These are phyloP conservation scores for Lojkania enalia DNA, from an alignment of 2,329 filamentous ascomycete species.

Conservation along the genomic window DNA sequence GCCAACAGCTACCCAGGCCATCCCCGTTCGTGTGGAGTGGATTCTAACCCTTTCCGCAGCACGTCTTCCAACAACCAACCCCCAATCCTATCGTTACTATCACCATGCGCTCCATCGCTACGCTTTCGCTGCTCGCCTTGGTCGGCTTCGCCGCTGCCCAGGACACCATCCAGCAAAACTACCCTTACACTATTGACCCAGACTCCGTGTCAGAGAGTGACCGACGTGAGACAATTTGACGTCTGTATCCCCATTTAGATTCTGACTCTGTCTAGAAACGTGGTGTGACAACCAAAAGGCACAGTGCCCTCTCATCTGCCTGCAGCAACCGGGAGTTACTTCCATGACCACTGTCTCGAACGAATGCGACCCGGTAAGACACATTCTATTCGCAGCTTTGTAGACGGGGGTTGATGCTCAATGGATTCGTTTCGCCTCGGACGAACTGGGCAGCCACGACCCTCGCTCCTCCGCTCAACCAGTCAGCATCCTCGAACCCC, in stretches of 20 bases:
- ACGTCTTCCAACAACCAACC: constrained; percentile 3
- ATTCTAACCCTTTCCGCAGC: constrained; percentile 3
- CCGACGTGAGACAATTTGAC: constrained; percentile 53
- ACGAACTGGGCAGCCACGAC: neutral
- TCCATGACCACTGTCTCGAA: constrained; percentile 59
- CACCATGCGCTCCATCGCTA: constrained; percentile 53
- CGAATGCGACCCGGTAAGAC: constrained; percentile 66
- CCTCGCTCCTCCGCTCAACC: neutral
- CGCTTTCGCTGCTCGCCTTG: constrained; percentile 57
- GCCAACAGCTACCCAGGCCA: constrained; percentile 11
- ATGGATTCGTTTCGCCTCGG: too few species aligned
- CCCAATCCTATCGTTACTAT: constrained; percentile 9
- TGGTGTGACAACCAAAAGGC: constrained; percentile 69
- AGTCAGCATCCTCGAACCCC: neutral
- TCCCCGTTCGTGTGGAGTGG: too few species aligned
- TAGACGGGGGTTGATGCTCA: too few species aligned
- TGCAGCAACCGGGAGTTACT: constrained; percentile 57
- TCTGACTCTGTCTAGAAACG: constrained; percentile 44
- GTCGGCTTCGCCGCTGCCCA: constrained; percentile 58
- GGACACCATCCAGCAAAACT: constrained; percentile 26
- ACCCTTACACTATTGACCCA: constrained; percentile 62
- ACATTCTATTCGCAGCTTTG: too few species aligned
- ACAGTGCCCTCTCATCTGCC: constrained; percentile 73
- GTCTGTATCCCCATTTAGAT: neutral
- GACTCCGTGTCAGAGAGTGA: constrained; percentile 57